These are phyloP conservation scores for Mucor saturninus DNA, from an alignment of 371 early-diverging fungal genomes.

Conservation along the genomic window DNA sequence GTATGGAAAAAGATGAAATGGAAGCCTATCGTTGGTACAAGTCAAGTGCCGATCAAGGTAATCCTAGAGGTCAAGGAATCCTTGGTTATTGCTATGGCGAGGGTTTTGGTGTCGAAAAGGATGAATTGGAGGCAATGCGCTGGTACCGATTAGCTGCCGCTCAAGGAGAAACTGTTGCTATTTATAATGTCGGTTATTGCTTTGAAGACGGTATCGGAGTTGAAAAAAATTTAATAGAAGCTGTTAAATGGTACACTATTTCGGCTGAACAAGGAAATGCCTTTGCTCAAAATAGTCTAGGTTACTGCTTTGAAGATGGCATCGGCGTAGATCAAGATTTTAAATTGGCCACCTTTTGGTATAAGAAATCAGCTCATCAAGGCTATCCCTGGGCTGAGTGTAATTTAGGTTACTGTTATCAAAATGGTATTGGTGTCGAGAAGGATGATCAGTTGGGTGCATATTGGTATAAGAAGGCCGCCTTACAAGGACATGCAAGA, in stretches of 20 bases:
- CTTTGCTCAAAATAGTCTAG: constrained; percentile 79
- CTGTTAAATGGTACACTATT: constrained; percentile 89
- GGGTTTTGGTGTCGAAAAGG: constrained; percentile 75
- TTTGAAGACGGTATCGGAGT: constrained; percentile 93
- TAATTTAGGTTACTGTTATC: constrained; percentile 90
- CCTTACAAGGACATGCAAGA: constrained; percentile 81
- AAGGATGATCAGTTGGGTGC: constrained; percentile 77
- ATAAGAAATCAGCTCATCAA: constrained; percentile 72
- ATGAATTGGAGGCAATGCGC: constrained; percentile 77
- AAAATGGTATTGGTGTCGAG: constrained; percentile 85
- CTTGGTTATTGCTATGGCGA: constrained; percentile 78
- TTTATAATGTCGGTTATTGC: constrained; percentile 93
- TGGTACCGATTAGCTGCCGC: constrained; percentile 90
- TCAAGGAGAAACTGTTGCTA: constrained; percentile 86
- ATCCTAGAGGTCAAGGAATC: constrained; percentile 71
- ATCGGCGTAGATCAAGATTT: constrained; percentile 64
- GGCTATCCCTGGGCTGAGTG: constrained; percentile 68
- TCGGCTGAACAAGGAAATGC: constrained; percentile 84
- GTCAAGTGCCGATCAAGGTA: constrained; percentile 61
- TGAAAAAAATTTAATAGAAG: constrained; percentile 73
- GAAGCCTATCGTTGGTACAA: constrained; percentile 66
- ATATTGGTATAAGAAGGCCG: constrained; percentile 84
- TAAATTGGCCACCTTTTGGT: constrained; percentile 58
- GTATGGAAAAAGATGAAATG: constrained; percentile 49
- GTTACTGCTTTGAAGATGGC: constrained; percentile 80